Evolutionary conservation across 208 protist species (phyloP), one percentile per base, ranked within the genome.

Genomic region (Borovskyia barvae): DNA sequence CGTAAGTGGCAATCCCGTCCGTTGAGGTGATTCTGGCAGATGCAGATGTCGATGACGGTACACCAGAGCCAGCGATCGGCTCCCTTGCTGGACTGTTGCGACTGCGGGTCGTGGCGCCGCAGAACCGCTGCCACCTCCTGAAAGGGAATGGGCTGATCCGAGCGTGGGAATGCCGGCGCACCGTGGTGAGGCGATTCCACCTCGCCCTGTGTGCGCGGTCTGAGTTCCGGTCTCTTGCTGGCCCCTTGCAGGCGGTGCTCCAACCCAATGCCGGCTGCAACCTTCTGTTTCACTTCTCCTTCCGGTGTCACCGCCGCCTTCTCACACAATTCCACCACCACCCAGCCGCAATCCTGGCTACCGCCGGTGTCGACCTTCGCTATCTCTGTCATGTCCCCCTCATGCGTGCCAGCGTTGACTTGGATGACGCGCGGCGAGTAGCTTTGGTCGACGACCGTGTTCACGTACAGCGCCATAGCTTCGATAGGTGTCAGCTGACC

Each of bases 1-100:
- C 89, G 77, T 17, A 95, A 67, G 46, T 93, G 89, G 42, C 83
- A 90, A 69, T 95, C 89, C 0, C 89, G 59, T 3, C 89, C 89
- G 46, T 90, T 85, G 29, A 90, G 72, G 37, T 87, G 74, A 51
- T 95, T 95, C 56, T 87, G 82, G 32, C 77, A 65, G 39, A 94
- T 63, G 48, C 70, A 51, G 24, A 90, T 49, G 24, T 82, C 69
- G 11, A 90, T 32, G 24, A 68, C 50, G 24, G 82, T 90, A 58
- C 82, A 87, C 80, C 81, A 90, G 22, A 93, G 66, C 46, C 72
- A 52, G 14, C 57, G 61, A 59, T 77, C 71, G 9, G 52, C 62
- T 2, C 17, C 47, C 19, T 66, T 64, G 30, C 48, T 41, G 14
- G 47, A n/a, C n/a, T n/a, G n/a, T n/a, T n/a, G n/a, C 52, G 64